Base-by-base conservation (phyloP, 441 rosid species). In the Mallotus japonicus region DNA sequence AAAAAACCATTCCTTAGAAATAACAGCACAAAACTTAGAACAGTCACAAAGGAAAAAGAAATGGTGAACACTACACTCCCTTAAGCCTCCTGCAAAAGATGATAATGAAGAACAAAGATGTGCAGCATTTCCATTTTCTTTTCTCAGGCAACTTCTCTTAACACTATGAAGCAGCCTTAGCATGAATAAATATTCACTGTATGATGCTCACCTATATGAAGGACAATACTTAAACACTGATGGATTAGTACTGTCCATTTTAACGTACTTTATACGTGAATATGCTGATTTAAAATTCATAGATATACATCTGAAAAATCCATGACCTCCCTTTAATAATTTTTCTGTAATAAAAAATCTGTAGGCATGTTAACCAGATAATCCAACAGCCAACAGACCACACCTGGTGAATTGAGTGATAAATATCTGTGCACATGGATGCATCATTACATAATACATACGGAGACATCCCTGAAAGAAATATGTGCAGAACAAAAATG, bases 1-100 rank as follows among this genome's bases (percentile, higher is more conserved):
- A 84, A 81, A 78, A 64, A 71, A 56, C 51, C 81, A 62, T 60
- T 77, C 75, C 73, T 82, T 77, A 86, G 79, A 74, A 71, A 71
- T 55, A 60, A 15, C 58, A 84, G 66, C 54, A 55, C 78, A 62
- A 70, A 69, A 68, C 13, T 53, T 62, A 16, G 49, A 15, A 49
- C 8, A 51, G 13, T 12, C 17, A 55, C 13, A 69, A 28, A 57
- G 28, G 49, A 56, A 11, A 54, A 57, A 34, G 11, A 62, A 56
- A 32, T 6, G 16, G 4, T 4, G 59, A 65, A 44, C n/a, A 40
- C 9, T 59, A 9, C 34, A n/a, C 10, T 40, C 73, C 62, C 62
- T 14, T 20, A 71, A 42, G 12, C 12, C 46, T 59, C 50, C 55
- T 67, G 54, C 55, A 50, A 40, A 10, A 37, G 16, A 20, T 19